Evolutionary conservation across 768 basidiomycete species (phyloP), one percentile per base, ranked within the genome.

Genomic region (Suillus hirtellus): DNA sequence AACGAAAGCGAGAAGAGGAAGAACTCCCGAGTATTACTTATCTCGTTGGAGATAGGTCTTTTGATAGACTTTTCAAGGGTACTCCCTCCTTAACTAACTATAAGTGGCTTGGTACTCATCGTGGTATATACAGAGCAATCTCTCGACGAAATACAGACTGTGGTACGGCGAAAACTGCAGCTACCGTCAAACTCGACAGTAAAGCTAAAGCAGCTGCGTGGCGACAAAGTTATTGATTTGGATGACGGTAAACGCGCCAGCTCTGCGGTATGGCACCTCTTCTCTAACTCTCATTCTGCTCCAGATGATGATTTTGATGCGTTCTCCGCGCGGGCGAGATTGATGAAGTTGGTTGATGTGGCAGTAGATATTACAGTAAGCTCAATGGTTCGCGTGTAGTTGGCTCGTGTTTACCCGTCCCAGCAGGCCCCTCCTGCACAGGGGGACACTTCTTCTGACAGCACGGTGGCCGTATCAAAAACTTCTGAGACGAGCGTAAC

Each of bases 221-320:
- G 80, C 24, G 83, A 78, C 9, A 76, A 76, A 63, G 70, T 72
- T 15, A 81, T 92, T 27, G 89, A 89, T 71, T 79, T 94, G n/a
- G 90, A 90, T 42, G 91, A 93, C 70, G 89, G 92, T 91, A 67
- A 65, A 72, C 17, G 21, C 56, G 38, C 17, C 56, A 19, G 27
- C 40, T 24, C 52, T 58, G 11, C 5, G 4, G 11, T 27, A 19
- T 58, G 4, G 42, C 46, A 46, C 55, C 63, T 15, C 59, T 63
- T 46, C 27, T 60, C 47, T 65, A 11, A 38, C n/a, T 35, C 24
- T 42, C 42, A 42, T 47, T 61, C 46, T 47, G 24, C 52, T 53
- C 66, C 60, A 93, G 92, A 91, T 50, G 91, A 89, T 44, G 92
- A 93, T 73, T 93, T 92, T 65, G 87, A 88, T 60, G 90, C 90